phyloP scores from a whole-genome alignment of 2,329 filamentous ascomycete genomes.

The Diaporthe humulicola region DNA sequence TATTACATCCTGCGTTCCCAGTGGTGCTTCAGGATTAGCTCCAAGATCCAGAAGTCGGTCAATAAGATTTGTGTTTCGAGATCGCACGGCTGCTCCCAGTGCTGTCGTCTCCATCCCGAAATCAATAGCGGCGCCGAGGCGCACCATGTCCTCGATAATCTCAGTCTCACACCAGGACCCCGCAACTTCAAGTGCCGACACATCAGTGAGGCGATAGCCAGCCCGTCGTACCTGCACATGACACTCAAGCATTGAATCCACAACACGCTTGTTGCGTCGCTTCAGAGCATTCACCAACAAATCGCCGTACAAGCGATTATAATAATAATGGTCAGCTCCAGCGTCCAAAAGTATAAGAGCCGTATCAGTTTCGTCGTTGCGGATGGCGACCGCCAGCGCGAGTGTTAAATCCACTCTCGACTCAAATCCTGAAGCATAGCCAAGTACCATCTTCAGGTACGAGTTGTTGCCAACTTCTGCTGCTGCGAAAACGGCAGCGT shows the following conservation, averaged over 20 bases:
- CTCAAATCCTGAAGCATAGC: background rate
- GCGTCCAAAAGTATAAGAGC: background rate
- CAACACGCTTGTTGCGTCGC: background rate
- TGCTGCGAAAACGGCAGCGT: background rate
- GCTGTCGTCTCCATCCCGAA: background rate
- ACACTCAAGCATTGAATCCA: background rate
- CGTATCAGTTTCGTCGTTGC: background rate
- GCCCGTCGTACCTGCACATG: no score
- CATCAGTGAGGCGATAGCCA: no score
- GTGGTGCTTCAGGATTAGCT: fast-evolving
- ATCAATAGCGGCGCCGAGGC: background rate
- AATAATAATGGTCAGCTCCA: background rate
- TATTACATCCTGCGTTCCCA: fast-evolving
- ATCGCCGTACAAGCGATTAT: background rate
- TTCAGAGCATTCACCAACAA: background rate
- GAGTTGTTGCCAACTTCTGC: background rate
- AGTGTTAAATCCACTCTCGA: background rate
- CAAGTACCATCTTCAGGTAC: background rate
- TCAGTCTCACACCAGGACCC: background rate
- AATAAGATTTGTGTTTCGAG: background rate
- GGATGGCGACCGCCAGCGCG: background rate
- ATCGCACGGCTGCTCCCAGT: background rate
- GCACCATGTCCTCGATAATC: background rate
- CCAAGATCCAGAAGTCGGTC: background rate
- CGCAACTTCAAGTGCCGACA: background rate